Percentiles rank a stretch among this genome's conserved stretches.
These are phyloP conservation scores for Fusarium illudens DNA, from an alignment of 2,329 filamentous ascomycete species.

Conservation along the genomic window DNA sequence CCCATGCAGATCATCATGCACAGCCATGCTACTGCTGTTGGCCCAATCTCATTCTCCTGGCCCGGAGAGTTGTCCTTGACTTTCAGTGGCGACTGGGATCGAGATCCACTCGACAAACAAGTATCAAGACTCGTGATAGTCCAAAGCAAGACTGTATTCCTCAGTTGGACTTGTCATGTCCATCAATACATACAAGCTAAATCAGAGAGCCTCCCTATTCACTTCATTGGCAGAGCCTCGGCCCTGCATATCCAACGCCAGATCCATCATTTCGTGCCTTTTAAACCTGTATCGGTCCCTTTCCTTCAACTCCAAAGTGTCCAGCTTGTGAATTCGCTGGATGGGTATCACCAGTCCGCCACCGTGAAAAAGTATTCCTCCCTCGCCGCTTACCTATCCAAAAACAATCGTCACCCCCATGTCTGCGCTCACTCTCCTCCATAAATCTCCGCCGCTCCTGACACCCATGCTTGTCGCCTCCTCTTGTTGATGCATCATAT, in stretches of 20 bases:
- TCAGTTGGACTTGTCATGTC: not conserved
- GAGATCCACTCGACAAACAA: constrained; percentile 26
- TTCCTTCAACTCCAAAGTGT: constrained; percentile 37
- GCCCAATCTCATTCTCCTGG: not conserved
- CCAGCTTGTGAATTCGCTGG: constrained; percentile 29
- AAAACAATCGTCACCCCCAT: constrained; percentile 68
- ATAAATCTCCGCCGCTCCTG: constrained; percentile 53
- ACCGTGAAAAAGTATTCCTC: constrained; percentile 10
- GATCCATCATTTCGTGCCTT: constrained; percentile 12
- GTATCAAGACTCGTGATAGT: not conserved
- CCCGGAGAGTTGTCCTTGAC: not conserved
- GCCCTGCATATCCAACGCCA: constrained; percentile 24
- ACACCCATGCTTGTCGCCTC: constrained; percentile 30
- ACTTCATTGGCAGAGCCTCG: constrained; percentile 13
- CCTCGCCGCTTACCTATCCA: constrained; percentile 46
- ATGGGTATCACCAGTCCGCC: constrained; percentile 37
- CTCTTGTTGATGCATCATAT: constrained; percentile 38
- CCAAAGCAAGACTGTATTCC: not conserved
- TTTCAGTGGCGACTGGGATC: constrained; percentile 21
- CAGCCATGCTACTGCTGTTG: constrained; percentile 11
- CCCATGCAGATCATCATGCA: constrained; percentile 39
- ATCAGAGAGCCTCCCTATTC: not conserved
- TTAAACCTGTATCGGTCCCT: constrained; percentile 8
- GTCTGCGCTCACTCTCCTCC: constrained; percentile 65
- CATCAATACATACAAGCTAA: not conserved